These are phyloP conservation scores for Helicocarpus griseus DNA, from an alignment of 2,329 filamentous ascomycete species.

Conservation along the genomic window DNA sequence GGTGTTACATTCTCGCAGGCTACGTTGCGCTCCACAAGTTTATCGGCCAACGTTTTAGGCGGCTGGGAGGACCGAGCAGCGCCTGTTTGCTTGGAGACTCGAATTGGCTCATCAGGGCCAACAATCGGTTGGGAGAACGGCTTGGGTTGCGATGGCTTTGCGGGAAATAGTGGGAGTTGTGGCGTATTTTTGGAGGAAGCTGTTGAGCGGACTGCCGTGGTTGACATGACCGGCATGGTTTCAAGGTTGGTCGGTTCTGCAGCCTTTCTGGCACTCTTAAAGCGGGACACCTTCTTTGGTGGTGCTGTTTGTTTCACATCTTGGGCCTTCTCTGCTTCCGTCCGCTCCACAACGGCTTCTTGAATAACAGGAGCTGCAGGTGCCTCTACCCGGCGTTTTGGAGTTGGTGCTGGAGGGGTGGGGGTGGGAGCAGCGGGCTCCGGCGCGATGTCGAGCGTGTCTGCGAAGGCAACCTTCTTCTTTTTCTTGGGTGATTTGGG, in stretches of 20 bases:
- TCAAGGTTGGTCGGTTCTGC: conserved; percentile 7
- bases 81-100: conserved; percentile 11
- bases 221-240: conserved; percentile 6
- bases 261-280: conserved; percentile 29
- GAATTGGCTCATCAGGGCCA: conserved; percentile 12
- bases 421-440: conserved; percentile 23
- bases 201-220: conserved; percentile 13
- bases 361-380: conserved; percentile 25
- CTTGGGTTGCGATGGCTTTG: conserved; percentile 26
- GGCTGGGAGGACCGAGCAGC: neutral
- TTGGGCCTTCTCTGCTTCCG: conserved; percentile 14
- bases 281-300: conserved; percentile 32
- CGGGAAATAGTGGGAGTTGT: conserved; percentile 27
- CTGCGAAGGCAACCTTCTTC: conserved; percentile 76
- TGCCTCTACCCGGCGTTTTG: conserved; percentile 28
- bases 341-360: conserved; percentile 38
- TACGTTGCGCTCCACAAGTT: conserved; percentile 43
- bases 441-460: conserved; percentile 60
- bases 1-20: conserved; percentile 20
- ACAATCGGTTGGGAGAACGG: conserved; percentile 30
- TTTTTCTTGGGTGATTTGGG: conserved; percentile 33
- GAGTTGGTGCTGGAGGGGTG: conserved; percentile 17
- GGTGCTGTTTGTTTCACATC: conserved; percentile 15
- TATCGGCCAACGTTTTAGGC: conserved; percentile 41
- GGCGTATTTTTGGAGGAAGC: conserved; percentile 8